Conservation (phyloP, 148 eudicot species). For the Polygonum maritimum region DNA sequence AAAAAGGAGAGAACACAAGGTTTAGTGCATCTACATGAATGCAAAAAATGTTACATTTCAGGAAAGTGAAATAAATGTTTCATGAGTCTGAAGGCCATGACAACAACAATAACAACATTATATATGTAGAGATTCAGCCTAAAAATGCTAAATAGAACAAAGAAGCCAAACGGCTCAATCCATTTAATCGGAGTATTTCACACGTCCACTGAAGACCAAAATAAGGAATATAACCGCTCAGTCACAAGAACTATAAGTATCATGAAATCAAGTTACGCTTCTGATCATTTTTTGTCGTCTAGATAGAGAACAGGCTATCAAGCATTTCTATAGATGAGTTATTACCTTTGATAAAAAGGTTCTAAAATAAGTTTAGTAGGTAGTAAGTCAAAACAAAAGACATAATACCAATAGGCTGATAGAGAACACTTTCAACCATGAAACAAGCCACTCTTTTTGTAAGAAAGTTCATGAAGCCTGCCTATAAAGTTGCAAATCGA, state of each 20-base stretch:
- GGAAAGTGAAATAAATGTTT: not conserved
- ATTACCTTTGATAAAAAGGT: not conserved
- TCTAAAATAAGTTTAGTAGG: not conserved
- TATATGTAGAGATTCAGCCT: not conserved
- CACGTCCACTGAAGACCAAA: not conserved
- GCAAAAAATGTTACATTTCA: too few relatives aligned
- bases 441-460: not conserved
- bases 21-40: not conserved
- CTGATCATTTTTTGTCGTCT: not conserved
- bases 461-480: constrained; percentile 2
- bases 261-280: not conserved
- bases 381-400: not conserved
- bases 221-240: not conserved
- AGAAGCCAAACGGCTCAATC: not conserved
- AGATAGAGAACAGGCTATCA: not conserved
- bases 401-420: not conserved
- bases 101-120: not conserved
- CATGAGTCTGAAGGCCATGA: not conserved
- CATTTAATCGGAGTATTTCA: not conserved
- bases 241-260: not conserved
- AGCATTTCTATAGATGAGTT: not conserved
- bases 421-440: not conserved
- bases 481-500: not conserved
- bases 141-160: not conserved
- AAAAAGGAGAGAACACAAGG: not conserved